Base-by-base conservation (phyloP, 225 moss, liverwort and hornwort species). In the Polytrichum formosum region DNA sequence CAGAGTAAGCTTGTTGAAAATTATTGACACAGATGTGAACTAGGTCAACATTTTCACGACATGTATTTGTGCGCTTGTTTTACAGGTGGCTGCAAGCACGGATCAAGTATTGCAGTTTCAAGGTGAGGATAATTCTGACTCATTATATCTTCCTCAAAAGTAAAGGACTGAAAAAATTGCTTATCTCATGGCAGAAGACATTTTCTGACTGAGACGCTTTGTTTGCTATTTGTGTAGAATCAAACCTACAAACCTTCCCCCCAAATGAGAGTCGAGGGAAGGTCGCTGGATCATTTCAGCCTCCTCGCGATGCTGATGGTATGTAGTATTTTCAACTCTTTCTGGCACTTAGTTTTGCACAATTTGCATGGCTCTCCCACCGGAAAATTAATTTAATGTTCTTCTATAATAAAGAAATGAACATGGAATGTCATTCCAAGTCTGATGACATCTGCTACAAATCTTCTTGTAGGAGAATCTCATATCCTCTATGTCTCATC, bases 201-300 rank as follows among this genome's bases (percentile, higher is more conserved):
- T 46, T 46, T 46, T 46, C 61, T 70, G 28, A 62, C 28, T 53
- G n/a, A 46, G 18, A 67, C 62, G 72, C 46, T 19, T 69, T 70
- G 26, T 75, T 46, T 37, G 20, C 23, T 72, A 4, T 61, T 78
- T 67, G 64, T 83, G 85, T 78, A 95, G 98, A 99, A 76, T 94
- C 98, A 76, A 99, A 92, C 74, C 80, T 99, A 72, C 83, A 99
- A 81, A 99, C 98, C 25, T 99, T 99, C 73, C 98, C 98, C 72
- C 98, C 98, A 28, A 90, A 68, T 80, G 98, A 98, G 33, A 79
- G 79, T 74, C 85, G 88, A 66, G 94, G 88, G 78, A 89, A 83
- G 75, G 76, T 94, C 60, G 68, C 73, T 6, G 92, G 91, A 65
- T 92, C 98, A 65, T 85, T 90, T 72, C 91, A 91, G 84, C 94